Conservation (phyloP, 805 yeast genomes). For the Sugiyamaella smithiae region DNA sequence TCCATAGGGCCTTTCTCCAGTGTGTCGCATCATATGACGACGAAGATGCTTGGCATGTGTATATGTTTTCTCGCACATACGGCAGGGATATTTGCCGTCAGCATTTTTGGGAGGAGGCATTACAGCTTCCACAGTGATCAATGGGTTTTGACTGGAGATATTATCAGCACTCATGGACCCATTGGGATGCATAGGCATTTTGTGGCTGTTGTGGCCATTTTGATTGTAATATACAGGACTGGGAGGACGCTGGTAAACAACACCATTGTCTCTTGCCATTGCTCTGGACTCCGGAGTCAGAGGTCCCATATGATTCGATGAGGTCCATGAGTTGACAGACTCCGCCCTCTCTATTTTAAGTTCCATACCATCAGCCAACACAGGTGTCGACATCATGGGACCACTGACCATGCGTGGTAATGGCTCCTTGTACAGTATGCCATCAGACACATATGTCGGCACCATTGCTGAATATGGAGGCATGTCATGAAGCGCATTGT, state of each 20-base stretch:
- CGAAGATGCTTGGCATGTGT: slow-evolving; percentile 69
- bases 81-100: slow-evolving; percentile 41
- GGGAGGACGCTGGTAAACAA: too few relatives aligned
- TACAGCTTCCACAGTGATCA: slow-evolving; percentile 9
- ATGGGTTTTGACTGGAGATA: background rate
- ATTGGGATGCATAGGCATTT: too few relatives aligned
- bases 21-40: slow-evolving; percentile 76
- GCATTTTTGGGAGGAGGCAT: slow-evolving; percentile 7
- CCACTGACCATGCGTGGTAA: too few relatives aligned
- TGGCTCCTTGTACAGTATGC: too few relatives aligned
- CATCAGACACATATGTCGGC: too few relatives aligned
- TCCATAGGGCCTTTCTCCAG: slow-evolving; percentile 81
- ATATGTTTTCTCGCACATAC: slow-evolving; percentile 27
- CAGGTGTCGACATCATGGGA: too few relatives aligned
- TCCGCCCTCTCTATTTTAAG: slow-evolving; percentile 10
- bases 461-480: too few relatives aligned
- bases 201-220: too few relatives aligned
- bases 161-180: background rate
- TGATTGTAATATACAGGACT: too few relatives aligned
- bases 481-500: background rate
- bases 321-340: slow-evolving; percentile 7
- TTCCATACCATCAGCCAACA: too few relatives aligned
- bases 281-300: slow-evolving; percentile 9
- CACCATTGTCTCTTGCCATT: too few relatives aligned
- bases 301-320: slow-evolving; percentile 1